Percentiles rank a stretch among this genome's conserved stretches.
Conservation (phyloP, 768 basidiomycete genomes). For the Lactifluus volemus region DNA sequence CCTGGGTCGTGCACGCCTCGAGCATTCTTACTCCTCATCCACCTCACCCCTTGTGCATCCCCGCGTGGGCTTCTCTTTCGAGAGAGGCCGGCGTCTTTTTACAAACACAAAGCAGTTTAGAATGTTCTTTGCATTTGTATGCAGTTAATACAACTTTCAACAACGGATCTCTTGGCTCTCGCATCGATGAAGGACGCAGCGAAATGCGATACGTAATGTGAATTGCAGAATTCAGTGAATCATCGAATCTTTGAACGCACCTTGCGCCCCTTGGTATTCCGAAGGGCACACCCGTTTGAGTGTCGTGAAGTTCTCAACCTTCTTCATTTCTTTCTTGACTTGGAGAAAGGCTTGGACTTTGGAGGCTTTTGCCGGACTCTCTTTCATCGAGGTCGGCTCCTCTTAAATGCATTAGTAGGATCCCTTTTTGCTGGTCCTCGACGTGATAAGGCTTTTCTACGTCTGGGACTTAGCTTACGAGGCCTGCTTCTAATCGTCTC, state of each 20-base stretch:
- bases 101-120: slow-evolving; percentile 19
- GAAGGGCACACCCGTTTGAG: slow-evolving; percentile 70
- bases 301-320: slow-evolving; percentile 49
- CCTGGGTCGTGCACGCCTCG: too few relatives aligned
- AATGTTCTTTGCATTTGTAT: slow-evolving; percentile 19
- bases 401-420: slow-evolving; percentile 18
- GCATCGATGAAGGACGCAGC: slow-evolving; percentile 62
- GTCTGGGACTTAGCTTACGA: slow-evolving; percentile 25
- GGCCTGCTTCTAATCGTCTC: slow-evolving; percentile 23
- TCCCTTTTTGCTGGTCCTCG: slow-evolving; percentile 12
- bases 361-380: slow-evolving; percentile 29
- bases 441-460: slow-evolving; percentile 48
- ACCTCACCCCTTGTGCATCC: too few relatives aligned
- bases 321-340: neutral
- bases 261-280: slow-evolving; percentile 71
- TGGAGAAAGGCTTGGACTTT: slow-evolving; percentile 32
- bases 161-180: slow-evolving; percentile 50
- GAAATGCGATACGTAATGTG: slow-evolving; percentile 78
- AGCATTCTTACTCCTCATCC: neutral
- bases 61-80: too few relatives aligned
- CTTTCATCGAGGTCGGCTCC: slow-evolving; percentile 24
- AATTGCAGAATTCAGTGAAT: slow-evolving; percentile 59
- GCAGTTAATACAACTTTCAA: slow-evolving; percentile 24
- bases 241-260: slow-evolving; percentile 80
- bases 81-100: neutral